Evolutionary conservation across 2,329 filamentous ascomycete genomes (phyloP), one percentile per base, ranked within the genome.

Genomic region (Teratosphaeriaceae sp.): DNA sequence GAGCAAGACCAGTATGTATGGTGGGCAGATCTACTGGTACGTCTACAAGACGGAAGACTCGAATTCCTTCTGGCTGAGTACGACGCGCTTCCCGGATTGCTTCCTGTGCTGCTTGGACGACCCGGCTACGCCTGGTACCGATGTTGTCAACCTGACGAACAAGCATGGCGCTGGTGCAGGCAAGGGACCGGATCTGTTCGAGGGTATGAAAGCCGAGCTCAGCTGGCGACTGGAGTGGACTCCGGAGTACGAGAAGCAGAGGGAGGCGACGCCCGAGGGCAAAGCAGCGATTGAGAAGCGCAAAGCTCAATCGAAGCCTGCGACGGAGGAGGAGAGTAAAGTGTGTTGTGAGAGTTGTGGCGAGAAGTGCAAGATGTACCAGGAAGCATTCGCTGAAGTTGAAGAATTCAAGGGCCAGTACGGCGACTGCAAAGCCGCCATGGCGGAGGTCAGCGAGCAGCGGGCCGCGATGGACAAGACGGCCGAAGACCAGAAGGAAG

Each of bases 221-320:
- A 49, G 37, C 16, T 49, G 47, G 44, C 40, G 33, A 5, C 29
- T 49, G 12, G 41, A 47, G 19, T 43, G 40, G 22, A 49, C 47
- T 5, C 47, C 44, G 8, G 47, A 49, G 24, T 37, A 43, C 29
- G 34, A 40, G 31, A 33, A 42, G 20, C 36, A 31, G 30, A 48
- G 46, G 40, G 29, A 24, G 16, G 36, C 20, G 26, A 43, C 40
- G 23, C 33, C 40, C 8, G 40, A 43, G 6, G 40, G 40, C 21
- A 24, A 23, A 15, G 30, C 21, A 16, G 39, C 39, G 16, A 22
- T 34, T 18, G 30, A 36, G 15, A 34, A 44, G 26, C 45, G 42
- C 30, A 40, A 44, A 23, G 37, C 27, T 34, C 31, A 22, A 11
- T 16, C 27, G 22, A 12, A 21, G 30, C 5, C 27, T 13, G 11